Evolutionary conservation across 1,284 basidiomycete genomes (phyloP).

Genomic region (Puccinia coronata): DNA sequence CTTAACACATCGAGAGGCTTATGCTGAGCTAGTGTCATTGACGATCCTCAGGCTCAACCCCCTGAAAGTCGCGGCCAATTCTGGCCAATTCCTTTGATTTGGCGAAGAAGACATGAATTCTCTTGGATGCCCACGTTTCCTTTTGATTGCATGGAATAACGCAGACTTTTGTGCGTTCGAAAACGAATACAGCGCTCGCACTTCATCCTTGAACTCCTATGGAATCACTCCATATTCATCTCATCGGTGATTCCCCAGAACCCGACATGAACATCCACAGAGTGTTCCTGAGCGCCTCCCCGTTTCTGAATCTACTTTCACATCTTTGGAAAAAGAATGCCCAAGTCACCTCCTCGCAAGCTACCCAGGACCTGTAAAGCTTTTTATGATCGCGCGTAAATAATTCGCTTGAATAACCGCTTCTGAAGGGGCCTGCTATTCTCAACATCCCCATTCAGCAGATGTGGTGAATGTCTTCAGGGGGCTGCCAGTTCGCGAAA

Average conservation of each 20-base stretch:
- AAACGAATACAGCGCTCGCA: neutral
- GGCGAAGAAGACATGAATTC: neutral
- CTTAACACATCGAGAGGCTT: too few species aligned
- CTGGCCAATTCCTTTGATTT: neutral
- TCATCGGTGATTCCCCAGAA: neutral
- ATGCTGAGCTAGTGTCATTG: neutral
- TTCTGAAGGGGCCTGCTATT: neutral
- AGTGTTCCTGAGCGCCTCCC: neutral
- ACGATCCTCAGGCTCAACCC: neutral
- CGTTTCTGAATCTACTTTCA: neutral
- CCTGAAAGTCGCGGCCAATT: neutral
- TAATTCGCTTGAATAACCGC: neutral
- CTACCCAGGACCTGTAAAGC: neutral
- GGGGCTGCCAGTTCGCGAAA: neutral
- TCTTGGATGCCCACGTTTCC: neutral
- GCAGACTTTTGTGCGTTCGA: neutral
- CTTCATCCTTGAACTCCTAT: neutral
- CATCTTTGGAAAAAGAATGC: neutral
- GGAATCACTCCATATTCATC: neutral
- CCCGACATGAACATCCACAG: neutral
- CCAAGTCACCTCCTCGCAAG: neutral
- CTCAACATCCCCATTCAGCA: neutral
- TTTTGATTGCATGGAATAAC: neutral
- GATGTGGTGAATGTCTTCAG: neutral
- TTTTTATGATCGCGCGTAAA: neutral